Evolutionary conservation across 345 rosid species (phyloP).

Genomic region (Linum lewisii): DNA sequence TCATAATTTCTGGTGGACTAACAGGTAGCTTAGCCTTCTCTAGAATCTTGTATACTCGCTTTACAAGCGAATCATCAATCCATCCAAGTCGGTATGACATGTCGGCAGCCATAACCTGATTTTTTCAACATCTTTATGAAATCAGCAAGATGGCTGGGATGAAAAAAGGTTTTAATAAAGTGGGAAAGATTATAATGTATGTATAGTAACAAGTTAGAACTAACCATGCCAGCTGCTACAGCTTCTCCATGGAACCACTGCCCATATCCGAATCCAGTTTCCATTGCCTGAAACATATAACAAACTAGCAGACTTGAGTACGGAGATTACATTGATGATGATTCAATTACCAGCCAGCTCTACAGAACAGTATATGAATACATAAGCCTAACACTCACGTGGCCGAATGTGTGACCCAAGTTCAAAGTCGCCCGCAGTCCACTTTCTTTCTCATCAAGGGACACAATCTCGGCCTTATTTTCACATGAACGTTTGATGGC

Average conservation of each 20-base stretch:
- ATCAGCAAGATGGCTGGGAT: constrained; percentile 7
- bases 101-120: constrained; percentile 97
- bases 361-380: not conserved
- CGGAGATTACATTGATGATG: not conserved
- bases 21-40: constrained; percentile 63
- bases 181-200: too few relatives aligned
- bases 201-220: too few relatives aligned
- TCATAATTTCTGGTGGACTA: constrained; percentile 71
- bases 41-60: constrained; percentile 54
- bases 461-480: constrained; percentile 94
- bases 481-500: constrained; percentile 96
- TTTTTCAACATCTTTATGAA: constrained; percentile 1
- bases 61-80: constrained; percentile 78
- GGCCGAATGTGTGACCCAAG: constrained; percentile 97
- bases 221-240: constrained; percentile 91
- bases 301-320: constrained; percentile 7
- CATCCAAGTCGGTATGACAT: constrained; percentile 98
- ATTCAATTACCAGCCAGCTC: not conserved
- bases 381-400: constrained; percentile 44
- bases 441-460: constrained; percentile 95
- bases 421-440: constrained; percentile 90
- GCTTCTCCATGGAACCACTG: constrained; percentile 99
- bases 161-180: too few relatives aligned
- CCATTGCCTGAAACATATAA: constrained; percentile 64
- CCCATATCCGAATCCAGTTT: constrained; percentile 89